Conservation (phyloP, 768 basidiomycete species). For the Tricholomella constricta region DNA sequence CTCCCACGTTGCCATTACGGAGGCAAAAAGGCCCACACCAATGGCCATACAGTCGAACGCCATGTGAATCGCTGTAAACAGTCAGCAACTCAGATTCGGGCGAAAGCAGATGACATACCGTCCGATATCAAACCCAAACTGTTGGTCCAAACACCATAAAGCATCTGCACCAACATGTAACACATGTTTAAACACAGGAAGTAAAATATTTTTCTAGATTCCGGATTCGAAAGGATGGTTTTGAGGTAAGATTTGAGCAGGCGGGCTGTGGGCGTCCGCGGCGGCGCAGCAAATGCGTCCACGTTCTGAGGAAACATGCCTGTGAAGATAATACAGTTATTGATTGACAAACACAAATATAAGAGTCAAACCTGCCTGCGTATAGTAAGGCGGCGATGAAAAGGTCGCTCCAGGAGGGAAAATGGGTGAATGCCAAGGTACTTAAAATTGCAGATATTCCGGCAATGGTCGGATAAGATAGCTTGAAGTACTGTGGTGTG, state of each 20-base stretch:
- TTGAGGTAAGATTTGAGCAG: slow-evolving; percentile 76
- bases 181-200: slow-evolving; percentile 92
- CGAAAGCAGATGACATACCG: slow-evolving; percentile 47
- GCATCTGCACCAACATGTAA: slow-evolving; percentile 97
- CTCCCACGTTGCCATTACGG: slow-evolving; percentile 98
- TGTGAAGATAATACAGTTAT: slow-evolving; percentile 19
- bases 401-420: slow-evolving; percentile 59
- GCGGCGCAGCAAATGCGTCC: slow-evolving; percentile 41
- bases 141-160: slow-evolving; percentile 98
- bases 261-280: slow-evolving; percentile 56
- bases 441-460: slow-evolving; percentile 57
- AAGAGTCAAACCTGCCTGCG: slow-evolving; percentile 49
- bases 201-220: slow-evolving; percentile 95
- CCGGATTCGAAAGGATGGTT: slow-evolving; percentile 86
- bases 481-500: slow-evolving; percentile 54
- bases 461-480: slow-evolving; percentile 59
- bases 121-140: slow-evolving; percentile 96
- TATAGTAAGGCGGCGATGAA: slow-evolving; percentile 60
- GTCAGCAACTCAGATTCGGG: slow-evolving; percentile 8
- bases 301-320: slow-evolving; percentile 55
- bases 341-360: not conserved
- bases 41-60: slow-evolving; percentile 99
- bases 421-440: slow-evolving; percentile 62
- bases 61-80: slow-evolving; percentile 90
- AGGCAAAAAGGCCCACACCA: slow-evolving; percentile 91